Conservation (phyloP, 495 filamentous ascomycete genomes). For the Xylaria nigripes region DNA sequence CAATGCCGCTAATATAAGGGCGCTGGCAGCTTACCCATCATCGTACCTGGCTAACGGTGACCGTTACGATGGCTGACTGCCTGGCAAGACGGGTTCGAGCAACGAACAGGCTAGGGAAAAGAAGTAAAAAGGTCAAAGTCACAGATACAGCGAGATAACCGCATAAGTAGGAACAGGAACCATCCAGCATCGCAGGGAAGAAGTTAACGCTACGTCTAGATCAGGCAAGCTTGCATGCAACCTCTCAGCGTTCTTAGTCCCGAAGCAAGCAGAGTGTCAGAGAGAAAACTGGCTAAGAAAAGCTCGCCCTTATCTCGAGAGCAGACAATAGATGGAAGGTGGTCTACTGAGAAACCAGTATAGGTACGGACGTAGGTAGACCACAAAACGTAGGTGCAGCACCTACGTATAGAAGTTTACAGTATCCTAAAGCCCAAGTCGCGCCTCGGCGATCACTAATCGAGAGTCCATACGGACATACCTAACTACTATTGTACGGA, state of each 20-base stretch:
- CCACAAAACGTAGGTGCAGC: too few relatives aligned
- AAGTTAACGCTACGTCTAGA: too few relatives aligned
- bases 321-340: background rate
- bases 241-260: too few relatives aligned
- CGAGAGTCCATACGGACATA: background rate
- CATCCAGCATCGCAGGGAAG: too few relatives aligned
- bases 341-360: background rate
- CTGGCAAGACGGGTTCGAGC: background rate
- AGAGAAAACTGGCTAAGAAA: background rate
- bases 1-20: too few relatives aligned
- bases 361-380: too few relatives aligned
- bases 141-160: background rate
- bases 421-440: too few relatives aligned
- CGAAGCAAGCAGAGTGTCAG: too few relatives aligned
- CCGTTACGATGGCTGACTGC: background rate
- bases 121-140: background rate
- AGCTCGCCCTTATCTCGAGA: background rate
- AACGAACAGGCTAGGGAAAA: background rate
- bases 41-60: background rate
- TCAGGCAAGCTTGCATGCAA: too few relatives aligned
- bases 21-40: background rate
- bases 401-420: background rate
- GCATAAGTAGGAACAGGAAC: too few relatives aligned
- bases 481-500: too few relatives aligned
- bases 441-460: background rate